phyloP scores from a whole-genome alignment of 192 early-diverging fungal species.

The Backusella liffmaniae region DNA sequence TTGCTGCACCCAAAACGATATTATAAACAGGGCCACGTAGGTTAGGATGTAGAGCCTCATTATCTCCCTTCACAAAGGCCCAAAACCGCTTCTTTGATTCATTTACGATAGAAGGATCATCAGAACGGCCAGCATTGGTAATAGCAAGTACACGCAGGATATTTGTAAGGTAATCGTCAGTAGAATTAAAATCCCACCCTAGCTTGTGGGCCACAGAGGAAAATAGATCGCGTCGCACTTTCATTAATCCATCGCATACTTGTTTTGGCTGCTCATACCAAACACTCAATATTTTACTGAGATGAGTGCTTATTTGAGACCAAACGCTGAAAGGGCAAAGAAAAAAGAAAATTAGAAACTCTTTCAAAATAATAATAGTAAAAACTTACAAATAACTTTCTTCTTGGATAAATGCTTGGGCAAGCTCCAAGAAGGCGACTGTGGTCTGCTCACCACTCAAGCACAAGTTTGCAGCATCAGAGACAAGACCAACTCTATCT shows the following conservation, averaged over 20 bases:
- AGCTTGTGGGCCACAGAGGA: conserved; percentile 67
- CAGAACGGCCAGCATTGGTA: conserved; percentile 65
- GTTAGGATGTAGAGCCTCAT: conserved; percentile 72
- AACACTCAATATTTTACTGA: conserved; percentile 57
- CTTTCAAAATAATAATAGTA: neutral
- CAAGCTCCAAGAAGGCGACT: conserved; percentile 68
- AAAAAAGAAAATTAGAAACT: neutral
- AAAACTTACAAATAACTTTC: conserved; percentile 66
- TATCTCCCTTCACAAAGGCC: conserved; percentile 62
- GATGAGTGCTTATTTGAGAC: conserved; percentile 61
- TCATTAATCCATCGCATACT: conserved; percentile 60
- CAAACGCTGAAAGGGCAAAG: conserved; percentile 47
- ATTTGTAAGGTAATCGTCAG: conserved; percentile 74
- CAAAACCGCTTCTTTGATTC: conserved; percentile 74
- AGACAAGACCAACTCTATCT: conserved; percentile 83
- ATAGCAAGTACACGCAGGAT: conserved; percentile 78
- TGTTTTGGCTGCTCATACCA: conserved; percentile 67
- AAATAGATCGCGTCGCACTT: conserved; percentile 71
- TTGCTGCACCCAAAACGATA: conserved; percentile 64
- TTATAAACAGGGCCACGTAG: conserved; percentile 70
- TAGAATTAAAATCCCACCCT: conserved; percentile 73
- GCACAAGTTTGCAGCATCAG: conserved; percentile 78
- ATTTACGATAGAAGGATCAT: conserved; percentile 58
- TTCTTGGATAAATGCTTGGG: conserved; percentile 73
- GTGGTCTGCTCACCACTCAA: conserved; percentile 78